phyloP scores from a whole-genome alignment of 306 rosid species.

The Quercus bicolor region DNA sequence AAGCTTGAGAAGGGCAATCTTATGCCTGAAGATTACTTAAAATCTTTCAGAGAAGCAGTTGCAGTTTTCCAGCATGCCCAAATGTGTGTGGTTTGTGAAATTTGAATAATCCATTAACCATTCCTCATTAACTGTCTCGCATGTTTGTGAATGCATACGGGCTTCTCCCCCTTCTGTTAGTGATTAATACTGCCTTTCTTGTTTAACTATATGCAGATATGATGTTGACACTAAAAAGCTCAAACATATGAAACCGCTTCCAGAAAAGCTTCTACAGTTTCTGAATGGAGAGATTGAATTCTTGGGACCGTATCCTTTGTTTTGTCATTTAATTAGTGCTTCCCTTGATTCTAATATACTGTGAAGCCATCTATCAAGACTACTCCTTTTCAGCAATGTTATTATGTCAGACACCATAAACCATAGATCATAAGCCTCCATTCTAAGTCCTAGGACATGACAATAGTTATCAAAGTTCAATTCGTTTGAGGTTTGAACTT shows the following conservation, averaged over 20 bases:
- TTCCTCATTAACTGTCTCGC: not conserved
- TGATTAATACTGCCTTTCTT: slow-evolving; percentile 18
- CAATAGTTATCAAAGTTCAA: not conserved
- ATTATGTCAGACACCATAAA: not conserved
- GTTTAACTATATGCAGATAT: slow-evolving; percentile 50
- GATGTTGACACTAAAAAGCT: slow-evolving; percentile 60
- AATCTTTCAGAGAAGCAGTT: slow-evolving; percentile 68
- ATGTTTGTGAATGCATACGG: not conserved
- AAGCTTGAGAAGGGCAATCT: slow-evolving; percentile 61
- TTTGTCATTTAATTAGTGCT: not conserved
- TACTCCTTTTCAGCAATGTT: not conserved
- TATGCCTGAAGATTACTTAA: slow-evolving; percentile 76
- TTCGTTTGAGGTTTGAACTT: slow-evolving; percentile 2
- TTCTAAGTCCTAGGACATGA: not conserved
- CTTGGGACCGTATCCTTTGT: slow-evolving; percentile 90
- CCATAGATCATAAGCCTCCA: not conserved
- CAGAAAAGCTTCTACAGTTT: slow-evolving; percentile 45
- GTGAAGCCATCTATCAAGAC: not conserved
- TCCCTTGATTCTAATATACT: not conserved
- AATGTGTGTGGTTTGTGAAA: slow-evolving; percentile 41
- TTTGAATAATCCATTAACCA: not conserved
- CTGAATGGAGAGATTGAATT: slow-evolving; percentile 62
- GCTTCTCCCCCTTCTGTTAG: not conserved
- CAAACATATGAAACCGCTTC: slow-evolving; percentile 70
- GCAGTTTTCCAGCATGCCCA: slow-evolving; percentile 88